Base-by-base conservation (phyloP, 2,329 filamentous ascomycete species). In the Aspergillus cejpii region DNA sequence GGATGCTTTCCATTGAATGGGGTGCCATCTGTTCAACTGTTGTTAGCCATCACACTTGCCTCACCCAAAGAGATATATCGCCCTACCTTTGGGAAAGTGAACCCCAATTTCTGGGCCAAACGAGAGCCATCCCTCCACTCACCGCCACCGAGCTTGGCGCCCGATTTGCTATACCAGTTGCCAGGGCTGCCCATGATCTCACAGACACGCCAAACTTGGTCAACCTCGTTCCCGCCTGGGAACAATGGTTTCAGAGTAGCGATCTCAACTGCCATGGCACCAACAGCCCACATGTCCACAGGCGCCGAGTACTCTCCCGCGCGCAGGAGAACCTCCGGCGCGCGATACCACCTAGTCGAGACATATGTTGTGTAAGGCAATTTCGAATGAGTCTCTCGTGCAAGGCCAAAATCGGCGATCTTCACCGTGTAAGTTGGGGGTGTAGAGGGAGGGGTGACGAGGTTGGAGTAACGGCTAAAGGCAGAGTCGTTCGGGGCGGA, bases 101-200 rank as follows among this genome's bases (percentile, higher is more conserved):
- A 98, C 44, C 92, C 92, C 52, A 98, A 79, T 75, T 97, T 97
- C 56, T 92, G 88, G 45, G 92, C 92, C 47, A 98, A 75, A 50
- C 88, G 80, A 37, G 89, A 89, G 45, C 92, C 92, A 47, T 98
- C 92, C 60, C 89, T 88, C 92, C 92, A 98, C 57, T 98, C 92
- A 60, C 92, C 92, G 61, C 92, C 92, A 44, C 92, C 92, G 21
- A 98, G 87, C 54, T 84, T 85, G 20, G 77, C 75, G 19, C 90
- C 90, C 4, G 86, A 76, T 69, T 96, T 96, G 74, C 87, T 95
- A 65, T 94, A 92, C 92, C 92, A 98, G 70, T 91, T 91, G 36
- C 92, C 92, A 2, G 92, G 92, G 71, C 91, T 97, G 39, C 92
- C 92, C 92, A 98, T 98, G 47, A 98, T 95, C 66, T 98, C 92